Conservation (phyloP, 305 asterid genomes). For the Fraxinus angustifolia region DNA sequence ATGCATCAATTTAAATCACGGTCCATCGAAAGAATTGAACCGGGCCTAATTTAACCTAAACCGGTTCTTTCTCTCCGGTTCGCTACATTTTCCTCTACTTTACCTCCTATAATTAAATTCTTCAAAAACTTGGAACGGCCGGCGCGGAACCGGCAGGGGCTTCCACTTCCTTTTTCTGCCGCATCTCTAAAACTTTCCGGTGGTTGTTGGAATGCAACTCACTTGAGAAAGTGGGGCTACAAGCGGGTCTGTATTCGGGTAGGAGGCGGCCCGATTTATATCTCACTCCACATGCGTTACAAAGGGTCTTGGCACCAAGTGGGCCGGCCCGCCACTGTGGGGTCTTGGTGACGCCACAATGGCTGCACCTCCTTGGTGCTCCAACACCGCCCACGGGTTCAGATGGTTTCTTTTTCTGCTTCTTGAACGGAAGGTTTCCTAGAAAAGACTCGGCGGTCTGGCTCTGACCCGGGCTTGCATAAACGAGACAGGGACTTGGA, state of each 20-base stretch:
- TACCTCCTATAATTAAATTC: slow-evolving; percentile 17
- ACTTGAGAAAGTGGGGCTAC: slow-evolving; percentile 77
- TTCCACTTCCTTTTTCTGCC: slow-evolving; percentile 58
- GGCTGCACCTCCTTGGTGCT: slow-evolving; percentile 69
- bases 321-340: slow-evolving; percentile 99
- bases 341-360: slow-evolving; percentile 84
- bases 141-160: slow-evolving; percentile 36
- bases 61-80: slow-evolving; percentile 27
- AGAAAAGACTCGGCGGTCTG: slow-evolving; percentile 30
- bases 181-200: slow-evolving; percentile 89
- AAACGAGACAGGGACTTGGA: slow-evolving; percentile 19
- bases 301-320: slow-evolving; percentile 76
- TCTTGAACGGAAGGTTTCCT: slow-evolving; percentile 35
- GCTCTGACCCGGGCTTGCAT: slow-evolving; percentile 15
- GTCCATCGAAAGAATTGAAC: not conserved
- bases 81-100: not conserved
- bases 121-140: slow-evolving; percentile 68
- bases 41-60: slow-evolving; percentile 23
- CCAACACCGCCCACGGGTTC: slow-evolving; percentile 13
- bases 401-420: slow-evolving; percentile 29
- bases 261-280: slow-evolving; percentile 80
- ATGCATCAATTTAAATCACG: slow-evolving; percentile 34
- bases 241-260: slow-evolving; percentile 91
- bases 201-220: slow-evolving; percentile 80
- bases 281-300: slow-evolving; percentile 94